Evolutionary conservation across 345 rosid species (phyloP), one percentile per base, ranked within the genome.

Genomic region (Pseudoturritis turrita): DNA sequence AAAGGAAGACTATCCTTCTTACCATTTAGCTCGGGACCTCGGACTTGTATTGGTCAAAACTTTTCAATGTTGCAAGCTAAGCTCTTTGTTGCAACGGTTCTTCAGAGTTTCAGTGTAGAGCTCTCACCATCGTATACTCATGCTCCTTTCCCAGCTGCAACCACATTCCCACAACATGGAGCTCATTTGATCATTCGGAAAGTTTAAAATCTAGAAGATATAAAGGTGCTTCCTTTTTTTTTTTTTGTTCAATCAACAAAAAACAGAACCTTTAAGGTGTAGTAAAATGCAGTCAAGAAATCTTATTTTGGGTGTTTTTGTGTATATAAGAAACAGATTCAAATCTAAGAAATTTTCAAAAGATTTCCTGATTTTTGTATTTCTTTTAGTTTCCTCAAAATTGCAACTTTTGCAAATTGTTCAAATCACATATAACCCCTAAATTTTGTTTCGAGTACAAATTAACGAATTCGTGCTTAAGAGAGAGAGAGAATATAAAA

Each of bases 41-140:
- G 85, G 12, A 76, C 80, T 5, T 86, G 91, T 67, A 70, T 84
- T 11, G 91, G 91, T 10, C 87, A 81, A 13, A 83, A 84, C 68
- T 84, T 86, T 41, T 76, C 86, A 0, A 49, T 79, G 72, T 1
- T 82, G 45, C 83, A 86, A 74, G 79, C 85, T 31, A 86, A 84
- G 72, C 52, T 84, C 17, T 80, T 67, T 17, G 14, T 84, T 62
- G 81, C 81, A 14, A 68, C 51, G 69, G 79, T 82, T 36, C 78
- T 86, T 39, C 83, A 69, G 41, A 49, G 68, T 17, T 86, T 82
- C 51, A 68, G 77, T 62, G 71, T 82, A 28, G 82, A 86, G 65
- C 77, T 82, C 3, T 82, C 86, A 11, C 81, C 83, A 7, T 52
- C 75, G 4, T 86, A 84, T 56, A 77, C 64, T 5, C 89, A 86